Evolutionary conservation across 73 alveolate species (phyloP), one percentile per base, ranked within the genome.

Genomic region (Paraurostyla sp.): DNA sequence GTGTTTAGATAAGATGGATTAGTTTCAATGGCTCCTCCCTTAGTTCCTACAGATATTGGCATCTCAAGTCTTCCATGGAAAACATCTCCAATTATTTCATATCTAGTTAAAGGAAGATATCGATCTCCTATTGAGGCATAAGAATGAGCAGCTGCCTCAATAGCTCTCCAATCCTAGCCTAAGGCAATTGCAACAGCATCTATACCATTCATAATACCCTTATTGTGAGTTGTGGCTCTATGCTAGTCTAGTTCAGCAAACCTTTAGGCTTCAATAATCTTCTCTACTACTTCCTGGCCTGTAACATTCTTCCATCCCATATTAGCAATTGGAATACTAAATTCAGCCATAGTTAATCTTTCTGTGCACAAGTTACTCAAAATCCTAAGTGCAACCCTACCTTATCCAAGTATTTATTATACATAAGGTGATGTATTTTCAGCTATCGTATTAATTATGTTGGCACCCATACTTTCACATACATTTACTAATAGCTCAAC

Each of bases 181-280:
- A 98, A 73, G 49, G 99, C 99, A 18, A 97, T 76, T 16, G 99
- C 98, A 11, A 95, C 99, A 0, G 99, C 99, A 88, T 97, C 99
- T 23, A 98, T 96, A n/a, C 99, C 99, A 90, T 98, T 98, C 96
- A 98, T 94, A 41, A 98, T 98, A 50, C 99, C 99, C 88, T 98
- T 98, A 80, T 98, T 98, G 68, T 98, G 99, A 23, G 99, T 98
- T 22, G 99, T 89, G 3, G 99, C 99, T 73, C 99, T 90, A 71
- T 91, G 92, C 23, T 93, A 95, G 80, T 96, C 99, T 30, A 87
- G 87, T 56, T 78, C 87, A 38, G 99, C 99, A 65, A 97, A 97
- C 76, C 92, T 85, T 71, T 93, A 95, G 43, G 99, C 99, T 52
- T 96, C 97, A 0, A 97, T 76, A 41, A 98, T 97, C 71, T 94